These are phyloP conservation scores for Yamadazyma endophytica DNA, from an alignment of 805 yeast species.

Conservation along the genomic window DNA sequence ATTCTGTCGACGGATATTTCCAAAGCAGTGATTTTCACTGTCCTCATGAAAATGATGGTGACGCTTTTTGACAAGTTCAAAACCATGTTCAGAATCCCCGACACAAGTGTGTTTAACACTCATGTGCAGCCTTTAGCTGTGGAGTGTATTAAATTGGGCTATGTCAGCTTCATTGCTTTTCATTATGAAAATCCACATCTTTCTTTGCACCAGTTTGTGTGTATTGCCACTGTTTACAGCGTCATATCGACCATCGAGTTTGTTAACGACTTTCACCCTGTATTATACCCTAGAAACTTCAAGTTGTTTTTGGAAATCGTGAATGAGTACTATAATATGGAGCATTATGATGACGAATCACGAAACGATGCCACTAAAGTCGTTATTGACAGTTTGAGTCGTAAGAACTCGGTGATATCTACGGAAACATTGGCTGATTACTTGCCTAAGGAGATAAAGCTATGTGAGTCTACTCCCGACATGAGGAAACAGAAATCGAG, in stretches of 20 bases:
- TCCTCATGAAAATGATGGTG: slow-evolving; percentile 5
- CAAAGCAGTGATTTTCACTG: slow-evolving; percentile 6
- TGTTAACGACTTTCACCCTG: slow-evolving; percentile 6
- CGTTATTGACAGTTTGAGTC: slow-evolving; percentile 5
- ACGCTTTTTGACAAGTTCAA: slow-evolving; percentile 7
- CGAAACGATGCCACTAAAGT: slow-evolving; percentile 5
- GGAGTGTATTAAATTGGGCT: slow-evolving; percentile 6
- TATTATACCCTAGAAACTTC: slow-evolving; percentile 5
- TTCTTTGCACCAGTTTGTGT: slow-evolving; percentile 3
- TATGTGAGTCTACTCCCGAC: neutral
- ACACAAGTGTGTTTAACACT: slow-evolving; percentile 4
- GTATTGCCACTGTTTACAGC: slow-evolving; percentile 5
- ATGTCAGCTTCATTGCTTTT: slow-evolving; percentile 9
- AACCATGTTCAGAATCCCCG: slow-evolving; percentile 6
- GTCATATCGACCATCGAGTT: slow-evolving; percentile 1
- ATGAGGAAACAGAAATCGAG: neutral
- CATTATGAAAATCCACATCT: slow-evolving; percentile 3
- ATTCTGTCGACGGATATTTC: no score
- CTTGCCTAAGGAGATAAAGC: slow-evolving; percentile 8
- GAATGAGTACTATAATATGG: slow-evolving; percentile 8
- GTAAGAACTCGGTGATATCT: slow-evolving; percentile 2
- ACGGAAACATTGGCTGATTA: slow-evolving; percentile 7
- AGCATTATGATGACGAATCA: slow-evolving; percentile 7
- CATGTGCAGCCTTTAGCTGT: slow-evolving; percentile 9
- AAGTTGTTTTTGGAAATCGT: slow-evolving; percentile 7